Percentiles rank a stretch among this genome's conserved stretches.
Evolutionary conservation across 2,329 filamentous ascomycete species (phyloP).

Genomic region (Myriosclerotinia scirpicola): DNA sequence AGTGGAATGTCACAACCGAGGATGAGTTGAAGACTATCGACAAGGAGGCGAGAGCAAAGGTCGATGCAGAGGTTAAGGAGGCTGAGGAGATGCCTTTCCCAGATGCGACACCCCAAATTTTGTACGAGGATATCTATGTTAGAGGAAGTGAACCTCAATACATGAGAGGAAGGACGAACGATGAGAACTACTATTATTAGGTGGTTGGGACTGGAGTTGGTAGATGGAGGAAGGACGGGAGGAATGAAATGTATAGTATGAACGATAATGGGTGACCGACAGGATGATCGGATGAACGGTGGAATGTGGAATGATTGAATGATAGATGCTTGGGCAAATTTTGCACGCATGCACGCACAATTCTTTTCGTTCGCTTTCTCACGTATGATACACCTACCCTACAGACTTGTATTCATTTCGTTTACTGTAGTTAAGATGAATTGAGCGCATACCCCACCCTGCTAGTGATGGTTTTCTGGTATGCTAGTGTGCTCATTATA

Average conservation of each 20-base stretch:
- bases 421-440: slow-evolving; percentile 18
- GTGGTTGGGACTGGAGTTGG: slow-evolving; percentile 6
- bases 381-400: not conserved
- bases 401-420: not conserved
- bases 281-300: not conserved
- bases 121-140: slow-evolving; percentile 97
- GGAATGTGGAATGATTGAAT: slow-evolving; percentile 18
- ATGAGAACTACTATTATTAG: slow-evolving; percentile 80
- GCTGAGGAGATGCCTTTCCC: slow-evolving; percentile 87
- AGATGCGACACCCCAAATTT: slow-evolving; percentile 74
- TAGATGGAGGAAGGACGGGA: not conserved
- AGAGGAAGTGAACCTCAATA: slow-evolving; percentile 82
- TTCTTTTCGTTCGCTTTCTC: not conserved
- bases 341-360: not conserved
- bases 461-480: not conserved
- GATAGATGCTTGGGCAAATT: slow-evolving; percentile 2
- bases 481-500: no score
- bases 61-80: slow-evolving; percentile 85
- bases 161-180: slow-evolving; percentile 81
- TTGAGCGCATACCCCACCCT: slow-evolving; percentile 15
- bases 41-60: slow-evolving; percentile 82
- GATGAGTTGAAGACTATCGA: slow-evolving; percentile 95
- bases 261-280: slow-evolving; percentile 3
- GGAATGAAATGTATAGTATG: slow-evolving; percentile 14
- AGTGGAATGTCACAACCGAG: slow-evolving; percentile 89